Evolutionary conservation across 257 asterid genomes (phyloP).

Genomic region (Phtheirospermum japonicum): DNA sequence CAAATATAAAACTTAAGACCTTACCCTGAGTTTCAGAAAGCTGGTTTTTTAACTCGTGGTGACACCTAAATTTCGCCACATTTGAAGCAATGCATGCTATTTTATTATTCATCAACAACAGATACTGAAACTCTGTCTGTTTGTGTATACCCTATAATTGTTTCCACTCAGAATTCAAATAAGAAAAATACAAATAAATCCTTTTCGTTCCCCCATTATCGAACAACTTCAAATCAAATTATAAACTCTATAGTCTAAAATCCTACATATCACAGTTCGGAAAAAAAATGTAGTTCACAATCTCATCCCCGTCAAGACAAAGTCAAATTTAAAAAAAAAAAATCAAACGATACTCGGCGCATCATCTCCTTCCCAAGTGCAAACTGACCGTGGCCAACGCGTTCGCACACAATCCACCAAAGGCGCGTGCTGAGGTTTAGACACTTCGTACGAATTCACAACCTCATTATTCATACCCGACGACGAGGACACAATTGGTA

Average conservation of each 20-base stretch:
- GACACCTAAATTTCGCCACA: no score
- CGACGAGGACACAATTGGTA: conserved; percentile 33
- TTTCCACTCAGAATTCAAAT: not conserved
- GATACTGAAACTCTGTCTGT: not conserved
- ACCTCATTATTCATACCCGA: no score
- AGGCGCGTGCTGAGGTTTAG: conserved; percentile 84
- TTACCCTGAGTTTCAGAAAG: no score
- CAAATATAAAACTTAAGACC: no score
- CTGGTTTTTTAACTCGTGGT: no score
- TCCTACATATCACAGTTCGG: no score
- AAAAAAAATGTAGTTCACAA: conserved; percentile 23
- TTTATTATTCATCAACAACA: no score
- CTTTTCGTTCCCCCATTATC: not conserved
- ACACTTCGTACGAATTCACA: conserved; percentile 36
- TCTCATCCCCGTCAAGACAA: conserved; percentile 13
- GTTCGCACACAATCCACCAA: conserved; percentile 91
- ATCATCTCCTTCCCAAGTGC: conserved; percentile 93
- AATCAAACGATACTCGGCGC: conserved; percentile 88
- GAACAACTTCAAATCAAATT: conserved; percentile 19
- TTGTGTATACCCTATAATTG: conserved; percentile 9
- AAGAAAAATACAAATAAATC: conserved; percentile 6
- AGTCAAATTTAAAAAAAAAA: not conserved
- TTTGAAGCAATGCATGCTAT: no score
- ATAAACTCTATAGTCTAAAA: no score
- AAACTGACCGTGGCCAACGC: conserved; percentile 83